Evolutionary conservation across 176 grass and related monocot genomes (phyloP), one percentile per base, ranked within the genome.

Genomic region (Rhynchospora tenuis): DNA sequence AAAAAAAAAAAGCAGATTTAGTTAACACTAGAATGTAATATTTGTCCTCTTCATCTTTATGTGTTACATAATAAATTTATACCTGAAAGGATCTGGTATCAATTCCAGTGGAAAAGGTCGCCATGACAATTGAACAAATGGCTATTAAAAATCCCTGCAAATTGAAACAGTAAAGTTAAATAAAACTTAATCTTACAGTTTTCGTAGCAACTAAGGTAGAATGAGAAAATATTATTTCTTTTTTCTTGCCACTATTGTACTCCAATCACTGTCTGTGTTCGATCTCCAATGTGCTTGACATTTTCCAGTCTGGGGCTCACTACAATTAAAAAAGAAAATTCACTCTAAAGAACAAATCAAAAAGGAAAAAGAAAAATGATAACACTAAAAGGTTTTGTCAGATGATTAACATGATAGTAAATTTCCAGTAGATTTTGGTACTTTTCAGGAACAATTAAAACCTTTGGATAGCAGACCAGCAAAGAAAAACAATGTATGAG

Each of bases 401-500:
- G 54, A 61, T 42, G 12, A 7, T 23, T 80, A 15, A 23, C 19
- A 80, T 5, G 16, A 80, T 59, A 44, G 38, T 61, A 58, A 45
- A 61, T 50, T 50, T 73, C 14, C n/a, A 48, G 19, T 10, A 44
- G 3, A 80, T 43, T 11, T 80, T 60, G 15, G n/a, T 80, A 69
- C 26, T 50, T 28, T 73, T 52, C n/a, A 0, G 28, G 24, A 82
- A 65, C 1, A 31, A 48, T 31, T 77, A 14, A 65, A 86, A 95
- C 96, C 93, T 98, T 82, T 95, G 92, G 11, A 95, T 90, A 58
- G 89, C 96, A 81, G 93, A 98, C 93, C 93, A 98, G 84, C 96
- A 98, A 22, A 98, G 89, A 88, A 93, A 95, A 55, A 93, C 93
- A 51, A 91, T 90, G 83, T 93, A 98, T 23, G 80, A 86, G 38